phyloP scores from a whole-genome alignment of 2,329 filamentous ascomycete species.

The Diatrype stigma region DNA sequence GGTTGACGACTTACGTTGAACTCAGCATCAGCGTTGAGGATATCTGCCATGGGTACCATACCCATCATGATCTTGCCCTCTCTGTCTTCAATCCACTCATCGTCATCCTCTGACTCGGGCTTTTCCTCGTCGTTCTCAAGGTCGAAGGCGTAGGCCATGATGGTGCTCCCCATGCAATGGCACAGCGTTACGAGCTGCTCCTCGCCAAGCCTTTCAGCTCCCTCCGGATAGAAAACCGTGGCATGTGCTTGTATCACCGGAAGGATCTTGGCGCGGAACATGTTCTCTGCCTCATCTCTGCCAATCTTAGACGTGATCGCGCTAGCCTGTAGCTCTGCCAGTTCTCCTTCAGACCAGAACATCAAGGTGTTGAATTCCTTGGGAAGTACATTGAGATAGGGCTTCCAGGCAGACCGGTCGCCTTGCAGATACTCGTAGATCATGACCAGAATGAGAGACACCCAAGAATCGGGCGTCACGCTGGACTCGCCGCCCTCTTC shows the following conservation, averaged over 20 bases:
- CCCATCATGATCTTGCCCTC: constrained; percentile 61
- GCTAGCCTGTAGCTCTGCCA: constrained; percentile 71
- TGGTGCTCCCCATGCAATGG: constrained; percentile 79
- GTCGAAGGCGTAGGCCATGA: constrained; percentile 93
- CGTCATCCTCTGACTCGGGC: constrained; percentile 55
- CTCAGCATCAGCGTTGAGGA: constrained; percentile 83
- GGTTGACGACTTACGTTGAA: constrained; percentile 61
- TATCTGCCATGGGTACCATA: constrained; percentile 88
- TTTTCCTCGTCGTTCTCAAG: constrained; percentile 49
- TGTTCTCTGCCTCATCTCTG: constrained; percentile 63
- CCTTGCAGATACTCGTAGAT: constrained; percentile 67
- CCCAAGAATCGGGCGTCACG: constrained; percentile 48
- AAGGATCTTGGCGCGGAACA: constrained; percentile 56
- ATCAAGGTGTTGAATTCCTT: constrained; percentile 75
- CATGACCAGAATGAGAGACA: constrained; percentile 68
- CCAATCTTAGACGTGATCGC: constrained; percentile 75
- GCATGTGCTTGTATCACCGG: constrained; percentile 44
- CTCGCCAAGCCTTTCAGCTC: constrained; percentile 33
- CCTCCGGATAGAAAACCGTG: constrained; percentile 40
- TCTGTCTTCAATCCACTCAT: constrained; percentile 63
- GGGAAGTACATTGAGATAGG: constrained; percentile 75
- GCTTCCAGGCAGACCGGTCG: constrained; percentile 63
- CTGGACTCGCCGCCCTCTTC: constrained; percentile 27
- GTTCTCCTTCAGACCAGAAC: constrained; percentile 75
- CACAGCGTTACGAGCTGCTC: constrained; percentile 49